Evolutionary conservation across 768 basidiomycete species (phyloP), one percentile per base, ranked within the genome.

Genomic region (Mycena metata): DNA sequence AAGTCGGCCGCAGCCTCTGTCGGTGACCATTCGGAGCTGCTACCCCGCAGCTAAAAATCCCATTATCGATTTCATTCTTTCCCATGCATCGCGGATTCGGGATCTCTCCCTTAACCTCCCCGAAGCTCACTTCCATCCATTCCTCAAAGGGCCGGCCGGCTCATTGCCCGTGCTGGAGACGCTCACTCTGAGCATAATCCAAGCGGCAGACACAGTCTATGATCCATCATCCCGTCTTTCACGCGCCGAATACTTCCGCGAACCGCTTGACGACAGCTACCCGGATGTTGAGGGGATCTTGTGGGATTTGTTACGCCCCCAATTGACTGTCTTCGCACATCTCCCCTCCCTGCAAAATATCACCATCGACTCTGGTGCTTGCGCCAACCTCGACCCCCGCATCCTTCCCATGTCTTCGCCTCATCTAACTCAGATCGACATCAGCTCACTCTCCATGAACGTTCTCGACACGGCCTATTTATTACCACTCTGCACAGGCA

Each of bases 71-170:
- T n/a, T n/a, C n/a, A n/a, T n/a, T n/a, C n/a, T n/a, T n/a, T n/a
- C n/a, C n/a, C n/a, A n/a, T n/a, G n/a, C n/a, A n/a, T n/a, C n/a
- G n/a, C 60, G 60, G 23, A 62, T 62, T 12, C 26, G 60, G 39
- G 50, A 39, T 3, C 50, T 62, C 16, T 43, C 23, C 13, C 60
- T 62, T 13, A 21, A 51, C 15, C 60, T 62, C 33, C 60, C 60
- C 13, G 17, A 15, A 5, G 30, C 19, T 0, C 57, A 59, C 13
- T 59, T 59, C 26, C 47, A 16, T n/a, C 64, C 17, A 1, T 66
- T 11, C 56, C 59, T 33, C 41, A n/a, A 13, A 16, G 13, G 24
- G 4, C 47, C 45, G 23, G 33, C 36, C 7, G 52, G 55, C n/a
- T 23, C 46, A 0, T 64, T 64, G 24, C 46, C 54, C 0, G 2